phyloP scores from a whole-genome alignment of 2,329 filamentous ascomycete species.

The Xylaria sp. region DNA sequence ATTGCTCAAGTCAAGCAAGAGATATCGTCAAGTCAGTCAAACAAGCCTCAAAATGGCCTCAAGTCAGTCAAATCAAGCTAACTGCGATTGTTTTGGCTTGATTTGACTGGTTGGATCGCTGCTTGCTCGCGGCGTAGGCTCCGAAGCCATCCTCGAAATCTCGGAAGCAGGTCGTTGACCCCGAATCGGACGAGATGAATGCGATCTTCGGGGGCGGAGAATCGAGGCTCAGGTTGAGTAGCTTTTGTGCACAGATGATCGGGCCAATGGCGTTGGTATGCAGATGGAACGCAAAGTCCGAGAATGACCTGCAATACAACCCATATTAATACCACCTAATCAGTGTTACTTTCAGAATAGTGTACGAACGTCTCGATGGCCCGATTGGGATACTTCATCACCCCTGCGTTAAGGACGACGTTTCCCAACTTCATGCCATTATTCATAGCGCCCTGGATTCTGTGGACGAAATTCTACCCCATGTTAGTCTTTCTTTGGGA shows the following conservation, averaged over 20 bases:
- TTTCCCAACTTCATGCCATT: constrained; percentile 24
- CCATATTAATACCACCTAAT: background rate
- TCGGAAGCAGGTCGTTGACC: constrained; percentile 18
- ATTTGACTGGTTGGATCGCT: too few species aligned
- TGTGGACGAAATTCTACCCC: constrained; percentile 17
- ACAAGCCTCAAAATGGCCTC: too few species aligned
- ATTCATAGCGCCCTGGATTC: constrained; percentile 6
- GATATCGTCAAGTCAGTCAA: too few species aligned
- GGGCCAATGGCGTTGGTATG: constrained; percentile 30
- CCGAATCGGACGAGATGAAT: constrained; percentile 29
- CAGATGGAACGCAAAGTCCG: constrained; percentile 27
- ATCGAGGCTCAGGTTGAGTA: constrained; percentile 18
- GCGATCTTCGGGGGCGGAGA: constrained; percentile 22
- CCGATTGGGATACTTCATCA: constrained; percentile 27
- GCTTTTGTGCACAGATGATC: constrained; percentile 31
- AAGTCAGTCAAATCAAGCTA: too few species aligned
- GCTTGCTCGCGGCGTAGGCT: constrained; percentile 30
- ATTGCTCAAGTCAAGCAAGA: too few species aligned
- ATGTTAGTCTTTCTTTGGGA: background rate
- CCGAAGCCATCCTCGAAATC: constrained; percentile 31
- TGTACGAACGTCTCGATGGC: constrained; percentile 23
- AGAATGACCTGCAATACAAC: constrained; percentile 19
- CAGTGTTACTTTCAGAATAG: background rate
- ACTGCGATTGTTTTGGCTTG: too few species aligned
- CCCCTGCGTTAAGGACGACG: constrained; percentile 25